Evolutionary conservation across 805 yeast genomes (phyloP), one percentile per base, ranked within the genome.

Genomic region (Nakazawaea anatomiae): DNA sequence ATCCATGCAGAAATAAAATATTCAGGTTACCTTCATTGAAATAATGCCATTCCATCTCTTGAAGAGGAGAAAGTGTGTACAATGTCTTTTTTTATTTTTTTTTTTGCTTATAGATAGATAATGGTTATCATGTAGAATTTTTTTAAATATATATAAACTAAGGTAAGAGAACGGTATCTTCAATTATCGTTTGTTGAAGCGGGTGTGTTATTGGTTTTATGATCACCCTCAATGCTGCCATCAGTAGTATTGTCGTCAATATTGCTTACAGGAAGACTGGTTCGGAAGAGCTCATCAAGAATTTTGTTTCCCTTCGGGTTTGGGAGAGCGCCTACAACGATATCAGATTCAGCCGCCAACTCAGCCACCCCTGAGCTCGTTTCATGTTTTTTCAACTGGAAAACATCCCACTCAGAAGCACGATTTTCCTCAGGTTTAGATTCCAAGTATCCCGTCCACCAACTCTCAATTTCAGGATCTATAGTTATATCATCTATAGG

Each of bases 21-120:
- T 50, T 50, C 46, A 42, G 47, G 28, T 46, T 46, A 6, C 52
- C 52, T 36, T 45, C 39, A 27, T 27, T 42, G 43, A 46, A 42
- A 31, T 42, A 42, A 3, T 14, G 14, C 52, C 52, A 49, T 42
- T 34, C 14, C 51, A 47, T 41, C 18, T 9, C 35, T 32, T 32
- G 35, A 32, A 9, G 11, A 32, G 11, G 25, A 18, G 25, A 18
- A 18, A 18, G 25, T 18, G 3, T 18, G 25, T 3, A 18, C 25
- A 18, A 3, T 18, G 25, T 18, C 25, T 18, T 18, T 18, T 18
- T 18, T 18, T 18, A n/a, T 18, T 18, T 18, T 18, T 18, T 18
- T 18, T 18, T 18, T 18, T 18, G 25, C 25, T 18, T 18, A 18
- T 18, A 18, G 25, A 18, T 18, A 18, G 25, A 18, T 18, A 18